These are phyloP conservation scores for Sphagnum tenellum DNA, from an alignment of 225 moss, liverwort and hornwort species.

Conservation along the genomic window DNA sequence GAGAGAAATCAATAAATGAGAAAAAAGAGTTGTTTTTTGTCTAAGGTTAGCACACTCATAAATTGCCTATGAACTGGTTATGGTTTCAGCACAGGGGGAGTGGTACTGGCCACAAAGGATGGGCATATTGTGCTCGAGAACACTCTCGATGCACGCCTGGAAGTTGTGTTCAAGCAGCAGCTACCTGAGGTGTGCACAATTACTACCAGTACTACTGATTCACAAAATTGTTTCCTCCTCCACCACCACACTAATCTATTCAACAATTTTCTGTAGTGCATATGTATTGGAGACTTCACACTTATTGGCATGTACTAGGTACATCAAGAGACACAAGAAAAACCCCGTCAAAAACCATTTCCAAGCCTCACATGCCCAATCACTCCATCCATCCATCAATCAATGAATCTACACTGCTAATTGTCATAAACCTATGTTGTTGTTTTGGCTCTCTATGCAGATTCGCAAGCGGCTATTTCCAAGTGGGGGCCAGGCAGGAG, in stretches of 20 bases:
- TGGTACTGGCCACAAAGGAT: slow-evolving; percentile 67
- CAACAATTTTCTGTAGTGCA: too few species aligned
- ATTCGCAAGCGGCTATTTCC: slow-evolving; percentile 60
- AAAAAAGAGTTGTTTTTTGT: too few species aligned
- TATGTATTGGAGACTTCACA: background rate
- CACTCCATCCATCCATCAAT: too few species aligned
- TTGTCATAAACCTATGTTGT: too few species aligned
- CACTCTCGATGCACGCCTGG: slow-evolving; percentile 58
- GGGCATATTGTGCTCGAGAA: slow-evolving; percentile 68
- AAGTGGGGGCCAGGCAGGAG: slow-evolving; percentile 49
- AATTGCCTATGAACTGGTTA: background rate
- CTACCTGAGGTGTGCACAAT: slow-evolving; percentile 39
- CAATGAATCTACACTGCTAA: too few species aligned
- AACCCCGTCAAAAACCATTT: too few species aligned
- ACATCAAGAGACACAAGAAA: too few species aligned
- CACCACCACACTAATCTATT: background rate
- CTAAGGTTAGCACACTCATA: background rate
- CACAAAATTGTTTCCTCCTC: background rate
- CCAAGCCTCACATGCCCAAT: too few species aligned
- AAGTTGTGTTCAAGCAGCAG: slow-evolving; percentile 63
- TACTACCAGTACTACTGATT: background rate
- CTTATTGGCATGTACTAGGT: too few species aligned
- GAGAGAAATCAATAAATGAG: background rate
- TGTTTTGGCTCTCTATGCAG: slow-evolving; percentile 11
- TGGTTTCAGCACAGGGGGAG: slow-evolving; percentile 42